Conservation (phyloP, 345 rosid genomes). For the Eucalyptus erythrocorys region DNA sequence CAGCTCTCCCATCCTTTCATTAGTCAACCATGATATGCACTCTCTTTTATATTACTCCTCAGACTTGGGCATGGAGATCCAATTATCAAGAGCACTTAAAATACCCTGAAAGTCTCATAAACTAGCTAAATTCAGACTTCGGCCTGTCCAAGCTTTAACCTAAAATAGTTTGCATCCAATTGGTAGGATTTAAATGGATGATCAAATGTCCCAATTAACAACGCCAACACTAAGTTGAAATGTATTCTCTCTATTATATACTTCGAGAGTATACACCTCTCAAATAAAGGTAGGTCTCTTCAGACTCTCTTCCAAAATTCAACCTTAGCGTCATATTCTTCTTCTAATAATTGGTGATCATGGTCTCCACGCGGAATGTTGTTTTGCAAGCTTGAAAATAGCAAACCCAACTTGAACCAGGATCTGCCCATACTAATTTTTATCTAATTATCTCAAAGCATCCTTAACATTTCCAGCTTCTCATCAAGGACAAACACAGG, state of each 20-base stretch:
- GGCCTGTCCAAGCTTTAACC: neutral
- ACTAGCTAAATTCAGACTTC: neutral
- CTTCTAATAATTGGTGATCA: neutral
- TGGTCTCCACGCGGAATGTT: neutral
- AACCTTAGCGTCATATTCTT: neutral
- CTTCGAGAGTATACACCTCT: no score
- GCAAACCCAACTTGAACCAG: neutral
- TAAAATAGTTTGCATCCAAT: no score
- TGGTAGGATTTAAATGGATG: neutral
- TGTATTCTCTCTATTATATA: no score
- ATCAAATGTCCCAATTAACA: no score
- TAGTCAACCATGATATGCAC: neutral
- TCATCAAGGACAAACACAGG: neutral
- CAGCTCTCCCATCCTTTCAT: neutral
- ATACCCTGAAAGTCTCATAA: neutral
- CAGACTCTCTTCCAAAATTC: neutral
- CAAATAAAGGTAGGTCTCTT: neutral
- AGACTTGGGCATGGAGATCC: no score
- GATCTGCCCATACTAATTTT: neutral
- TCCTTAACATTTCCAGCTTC: neutral
- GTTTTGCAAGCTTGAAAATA: neutral
- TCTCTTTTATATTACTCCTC: no score
- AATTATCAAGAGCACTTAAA: no score
- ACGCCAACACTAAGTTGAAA: neutral
- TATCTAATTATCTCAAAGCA: neutral